These are phyloP conservation scores for Blastomyces parvus DNA, from an alignment of 2,329 filamentous ascomycete genomes.

Conservation along the genomic window DNA sequence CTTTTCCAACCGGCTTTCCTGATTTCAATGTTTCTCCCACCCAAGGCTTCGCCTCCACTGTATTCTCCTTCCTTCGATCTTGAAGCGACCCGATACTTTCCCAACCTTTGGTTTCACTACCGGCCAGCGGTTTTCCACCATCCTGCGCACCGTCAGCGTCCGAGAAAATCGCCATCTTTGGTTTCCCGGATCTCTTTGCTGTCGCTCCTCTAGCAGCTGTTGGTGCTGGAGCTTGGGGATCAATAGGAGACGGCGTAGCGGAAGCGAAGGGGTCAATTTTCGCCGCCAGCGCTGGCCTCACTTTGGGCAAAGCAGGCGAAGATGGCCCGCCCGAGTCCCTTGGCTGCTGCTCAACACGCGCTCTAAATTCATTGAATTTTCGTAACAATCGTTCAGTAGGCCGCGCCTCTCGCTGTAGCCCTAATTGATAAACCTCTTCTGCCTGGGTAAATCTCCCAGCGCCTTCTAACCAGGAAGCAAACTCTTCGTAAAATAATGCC, in stretches of 20 bases:
- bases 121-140: constrained; percentile 47
- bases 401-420: constrained; percentile 77
- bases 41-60: constrained; percentile 78
- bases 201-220: constrained; percentile 40
- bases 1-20: constrained; percentile 67
- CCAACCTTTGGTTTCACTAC: constrained; percentile 63
- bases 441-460: constrained; percentile 80
- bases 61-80: constrained; percentile 91
- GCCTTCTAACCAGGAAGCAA: constrained; percentile 82
- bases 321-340: constrained; percentile 57
- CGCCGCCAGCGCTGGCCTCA: constrained; percentile 71
- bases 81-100: constrained; percentile 79
- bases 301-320: constrained; percentile 75
- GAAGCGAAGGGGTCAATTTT: constrained; percentile 74
- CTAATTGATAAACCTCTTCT: constrained; percentile 84
- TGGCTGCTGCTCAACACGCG: constrained; percentile 59
- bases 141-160: constrained; percentile 54
- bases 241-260: constrained; percentile 39
- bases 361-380: constrained; percentile 88
- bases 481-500: constrained; percentile 94
- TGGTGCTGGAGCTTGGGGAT: constrained; percentile 56
- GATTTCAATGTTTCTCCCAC: constrained; percentile 81
- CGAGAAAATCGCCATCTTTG: constrained; percentile 86
- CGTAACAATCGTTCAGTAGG: constrained; percentile 71
- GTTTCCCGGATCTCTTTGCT: constrained; percentile 56